These are phyloP conservation scores for Exsudoporus floridanus DNA, from an alignment of 1,284 basidiomycete species.

Conservation along the genomic window DNA sequence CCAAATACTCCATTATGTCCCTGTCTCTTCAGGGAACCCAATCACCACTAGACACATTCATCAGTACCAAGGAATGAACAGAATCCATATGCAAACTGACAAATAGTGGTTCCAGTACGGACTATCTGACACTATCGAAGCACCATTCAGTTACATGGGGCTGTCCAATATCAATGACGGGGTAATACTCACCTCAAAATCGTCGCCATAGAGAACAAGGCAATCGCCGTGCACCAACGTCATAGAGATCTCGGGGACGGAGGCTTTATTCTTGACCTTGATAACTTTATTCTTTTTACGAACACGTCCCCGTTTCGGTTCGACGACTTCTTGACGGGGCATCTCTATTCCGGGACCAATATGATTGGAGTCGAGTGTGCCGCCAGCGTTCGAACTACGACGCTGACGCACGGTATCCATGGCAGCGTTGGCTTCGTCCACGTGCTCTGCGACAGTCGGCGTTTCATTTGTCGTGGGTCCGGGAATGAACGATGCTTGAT, in stretches of 20 bases:
- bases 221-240: constrained; percentile 60
- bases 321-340: constrained; percentile 1
- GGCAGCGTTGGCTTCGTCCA: background rate
- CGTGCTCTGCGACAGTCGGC: constrained; percentile 3
- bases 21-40: constrained; percentile 21
- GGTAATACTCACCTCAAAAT: constrained; percentile 48
- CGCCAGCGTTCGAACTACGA: background rate
- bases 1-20: background rate
- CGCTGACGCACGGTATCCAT: constrained; percentile 8
- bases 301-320: constrained; percentile 3
- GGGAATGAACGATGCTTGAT: background rate
- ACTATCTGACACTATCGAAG: constrained; percentile 30
- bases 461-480: background rate
- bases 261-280: constrained; percentile 19
- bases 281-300: constrained; percentile 18
- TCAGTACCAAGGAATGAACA: constrained; percentile 11
- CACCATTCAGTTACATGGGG: constrained; percentile 8
- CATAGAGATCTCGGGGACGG: constrained; percentile 37
- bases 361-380: background rate
- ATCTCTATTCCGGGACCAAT: background rate
- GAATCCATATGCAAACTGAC: constrained; percentile 24
- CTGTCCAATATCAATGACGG: background rate
- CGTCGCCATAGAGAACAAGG: constrained; percentile 48
- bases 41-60: constrained; percentile 23
- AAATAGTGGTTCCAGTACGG: constrained; percentile 33